These are phyloP conservation scores for Erodium trifolium DNA, from an alignment of 441 rosid species.

Conservation along the genomic window DNA sequence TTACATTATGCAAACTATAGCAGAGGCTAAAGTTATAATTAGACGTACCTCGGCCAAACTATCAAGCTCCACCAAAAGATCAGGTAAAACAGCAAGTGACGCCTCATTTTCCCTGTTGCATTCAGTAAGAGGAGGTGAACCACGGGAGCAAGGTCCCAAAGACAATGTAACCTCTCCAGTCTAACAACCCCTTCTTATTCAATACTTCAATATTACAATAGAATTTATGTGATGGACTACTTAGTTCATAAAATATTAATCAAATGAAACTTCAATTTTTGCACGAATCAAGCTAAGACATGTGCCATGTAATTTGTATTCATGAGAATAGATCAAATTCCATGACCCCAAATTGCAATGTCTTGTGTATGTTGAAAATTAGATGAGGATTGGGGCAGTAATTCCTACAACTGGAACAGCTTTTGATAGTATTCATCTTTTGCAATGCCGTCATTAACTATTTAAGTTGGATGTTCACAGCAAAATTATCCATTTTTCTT, in stretches of 20 bases:
- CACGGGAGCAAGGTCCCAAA: not conserved
- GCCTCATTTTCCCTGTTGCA: slow-evolving; percentile 92
- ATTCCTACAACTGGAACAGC: not conserved
- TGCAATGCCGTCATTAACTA: not conserved
- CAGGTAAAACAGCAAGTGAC: slow-evolving; percentile 93
- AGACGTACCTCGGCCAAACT: slow-evolving; percentile 64
- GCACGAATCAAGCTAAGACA: not conserved
- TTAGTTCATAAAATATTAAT: not conserved
- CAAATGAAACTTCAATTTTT: not conserved
- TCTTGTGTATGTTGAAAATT: not conserved
- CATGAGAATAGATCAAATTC: not conserved
- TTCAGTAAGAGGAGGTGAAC: slow-evolving; percentile 8
- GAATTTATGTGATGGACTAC: not conserved
- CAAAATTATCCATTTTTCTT: not conserved
- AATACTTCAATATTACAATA: not conserved
- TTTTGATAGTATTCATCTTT: not conserved
- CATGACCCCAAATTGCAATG: not conserved
- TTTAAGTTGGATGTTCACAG: too few relatives aligned
- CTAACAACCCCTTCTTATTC: not conserved
- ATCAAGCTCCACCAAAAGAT: slow-evolving; percentile 79
- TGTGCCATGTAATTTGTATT: not conserved
- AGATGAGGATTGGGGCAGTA: not conserved
- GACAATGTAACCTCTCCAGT: not conserved
- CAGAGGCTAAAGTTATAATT: slow-evolving; percentile 10
- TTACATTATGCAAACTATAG: not conserved